Base-by-base conservation (phyloP, 768 basidiomycete genomes). In the Cystobasidium ongulense region DNA sequence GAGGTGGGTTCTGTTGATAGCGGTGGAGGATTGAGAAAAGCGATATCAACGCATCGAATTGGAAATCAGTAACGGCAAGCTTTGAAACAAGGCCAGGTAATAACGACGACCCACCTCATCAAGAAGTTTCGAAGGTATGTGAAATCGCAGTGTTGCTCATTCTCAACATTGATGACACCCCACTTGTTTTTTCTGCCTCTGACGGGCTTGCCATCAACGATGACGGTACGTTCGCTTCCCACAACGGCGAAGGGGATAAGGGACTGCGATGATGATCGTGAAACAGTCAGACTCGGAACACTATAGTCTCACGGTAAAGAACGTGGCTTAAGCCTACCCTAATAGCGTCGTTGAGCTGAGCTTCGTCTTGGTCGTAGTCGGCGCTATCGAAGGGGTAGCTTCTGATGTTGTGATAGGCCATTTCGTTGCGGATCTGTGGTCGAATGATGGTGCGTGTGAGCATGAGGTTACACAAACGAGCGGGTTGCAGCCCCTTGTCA, bases 141-240 rank as follows among this genome's bases (percentile, higher is more conserved):
- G 82, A 99, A 99, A 84, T 99, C 95, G 87, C 95, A 99, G 83
- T 99, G 95, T 74, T 85, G 85, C 82, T 91, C 89, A 81, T 97
- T 90, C 82, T 99, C 95, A 68, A 97, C 93, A 80, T 98, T 97
- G 80, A 99, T 91, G 17, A 95, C 91, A 62, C 95, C 95, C 92
- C 94, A 99, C 63, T 93, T 89, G 83, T 93, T 98, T 86, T 93
- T 94, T 78, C 95, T 88, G 0, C 92, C 95, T 33, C 94, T 89
- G 70, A 98, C 93, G 10, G 91, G 85, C 83, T 92, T 92, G 79
- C 95, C 95, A 76, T 94, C 93, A 76, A 98, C 90, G 81, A 95
- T 89, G 62, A 99, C 92, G 78, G 88, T 92, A 78, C 88, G 88
- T 82, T 97, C 95, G 0, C 94, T 97, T n/a, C 95, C 95, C 38